phyloP scores from a whole-genome alignment of 1,284 basidiomycete species.

The Apiotrichum akiyoshidainum region DNA sequence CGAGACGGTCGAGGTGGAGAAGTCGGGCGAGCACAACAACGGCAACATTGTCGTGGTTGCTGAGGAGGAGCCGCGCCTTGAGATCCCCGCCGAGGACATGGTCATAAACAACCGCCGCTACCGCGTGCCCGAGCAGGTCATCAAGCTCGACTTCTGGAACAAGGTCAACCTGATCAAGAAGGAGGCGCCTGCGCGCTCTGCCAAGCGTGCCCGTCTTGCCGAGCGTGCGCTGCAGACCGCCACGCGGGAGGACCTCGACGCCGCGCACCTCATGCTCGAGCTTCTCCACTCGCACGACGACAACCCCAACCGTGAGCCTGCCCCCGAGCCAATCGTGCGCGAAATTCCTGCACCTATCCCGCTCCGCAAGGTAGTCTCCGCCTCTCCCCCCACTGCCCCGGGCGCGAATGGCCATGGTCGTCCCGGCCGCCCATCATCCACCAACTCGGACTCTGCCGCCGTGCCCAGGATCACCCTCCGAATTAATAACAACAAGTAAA shows the following conservation, averaged over 20 bases:
- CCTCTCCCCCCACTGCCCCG: conserved; percentile 2
- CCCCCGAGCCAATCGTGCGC: background rate
- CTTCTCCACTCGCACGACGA: conserved; percentile 8
- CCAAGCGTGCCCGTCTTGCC: conserved; percentile 6
- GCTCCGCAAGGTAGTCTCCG: background rate
- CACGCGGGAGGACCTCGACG: conserved; percentile 31
- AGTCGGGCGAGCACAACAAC: conserved; percentile 73
- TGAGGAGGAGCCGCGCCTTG: conserved; percentile 54
- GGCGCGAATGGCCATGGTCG: conserved; percentile 2
- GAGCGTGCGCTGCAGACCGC: conserved; percentile 10
- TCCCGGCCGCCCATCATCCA: background rate
- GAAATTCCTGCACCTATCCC: background rate
- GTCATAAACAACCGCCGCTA: conserved; percentile 67
- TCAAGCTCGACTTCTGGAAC: conserved; percentile 93
- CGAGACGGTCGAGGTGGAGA: conserved; percentile 66
- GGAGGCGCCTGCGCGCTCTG: conserved; percentile 14
- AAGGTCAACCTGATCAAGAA: conserved; percentile 58
- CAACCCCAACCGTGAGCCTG: no score
- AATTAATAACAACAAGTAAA: no score
- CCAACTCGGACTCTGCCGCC: conserved; percentile 6
- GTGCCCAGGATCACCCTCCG: conserved; percentile 3
- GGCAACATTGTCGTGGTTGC: conserved; percentile 87
- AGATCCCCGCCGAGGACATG: conserved; percentile 50
- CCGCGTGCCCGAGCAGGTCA: conserved; percentile 87
- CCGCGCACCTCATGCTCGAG: conserved; percentile 28